Conservation (phyloP, 495 filamentous ascomycete species). For the Aspergillus wentii region DNA sequence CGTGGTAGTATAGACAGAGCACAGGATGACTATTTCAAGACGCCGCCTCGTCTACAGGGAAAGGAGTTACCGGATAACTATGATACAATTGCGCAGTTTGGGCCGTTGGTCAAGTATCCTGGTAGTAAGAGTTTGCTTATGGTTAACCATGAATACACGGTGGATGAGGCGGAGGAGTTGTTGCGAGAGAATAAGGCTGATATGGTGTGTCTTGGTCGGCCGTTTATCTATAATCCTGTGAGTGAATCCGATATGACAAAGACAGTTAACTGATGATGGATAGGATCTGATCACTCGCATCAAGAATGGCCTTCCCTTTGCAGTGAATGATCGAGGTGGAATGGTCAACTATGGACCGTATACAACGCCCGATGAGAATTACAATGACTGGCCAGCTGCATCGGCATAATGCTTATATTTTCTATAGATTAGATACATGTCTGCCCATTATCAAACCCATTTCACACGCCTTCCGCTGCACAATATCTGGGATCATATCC, state of each 20-base stretch:
- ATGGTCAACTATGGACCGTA: conserved; percentile 12
- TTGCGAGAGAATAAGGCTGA: conserved; percentile 40
- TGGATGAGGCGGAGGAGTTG: conserved; percentile 37
- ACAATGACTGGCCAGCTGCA: conserved; percentile 17
- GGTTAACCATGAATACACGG: conserved; percentile 47
- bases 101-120: conserved; percentile 37
- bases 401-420: too few relatives aligned
- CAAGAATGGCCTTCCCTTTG: conserved; percentile 3
- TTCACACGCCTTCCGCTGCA: too few relatives aligned
- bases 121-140: conserved; percentile 39
- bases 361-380: conserved; percentile 7
- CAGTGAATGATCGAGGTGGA: conserved; percentile 7
- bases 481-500: too few relatives aligned
- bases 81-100: conserved; percentile 39
- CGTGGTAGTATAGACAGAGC: conserved; percentile 6
- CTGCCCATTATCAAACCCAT: too few relatives aligned
- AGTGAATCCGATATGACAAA: background rate
- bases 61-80: conserved; percentile 19
- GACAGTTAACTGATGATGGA: background rate
- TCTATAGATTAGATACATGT: too few relatives aligned
- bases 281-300: conserved; percentile 11
- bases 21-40: conserved; percentile 6
- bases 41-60: conserved; percentile 2
- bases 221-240: conserved; percentile 56
- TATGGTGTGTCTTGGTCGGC: conserved; percentile 47